These are phyloP conservation scores for Incumbomyces lentus DNA, from an alignment of 2,329 filamentous ascomycete species.

Conservation along the genomic window DNA sequence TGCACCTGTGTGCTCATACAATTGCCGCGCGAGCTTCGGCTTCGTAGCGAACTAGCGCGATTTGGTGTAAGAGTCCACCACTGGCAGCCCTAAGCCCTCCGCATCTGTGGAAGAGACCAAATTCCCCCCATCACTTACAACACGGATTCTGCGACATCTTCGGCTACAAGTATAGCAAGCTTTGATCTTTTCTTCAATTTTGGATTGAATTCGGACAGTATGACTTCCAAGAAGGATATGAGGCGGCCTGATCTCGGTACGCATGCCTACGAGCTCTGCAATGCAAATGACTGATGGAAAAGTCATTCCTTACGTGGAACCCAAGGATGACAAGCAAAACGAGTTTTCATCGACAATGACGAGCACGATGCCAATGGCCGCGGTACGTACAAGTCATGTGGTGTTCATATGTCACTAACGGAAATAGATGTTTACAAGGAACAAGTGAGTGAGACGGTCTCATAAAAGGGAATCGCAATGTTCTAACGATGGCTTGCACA, in stretches of 20 bases:
- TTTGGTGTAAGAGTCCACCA: background rate
- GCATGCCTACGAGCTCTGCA: constrained; percentile 22
- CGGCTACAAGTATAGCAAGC: background rate
- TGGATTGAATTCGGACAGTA: constrained; percentile 25
- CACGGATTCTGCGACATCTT: background rate
- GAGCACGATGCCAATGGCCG: constrained; percentile 87
- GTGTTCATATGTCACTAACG: constrained; percentile 12
- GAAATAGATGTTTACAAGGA: constrained; percentile 70
- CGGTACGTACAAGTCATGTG: constrained; percentile 40
- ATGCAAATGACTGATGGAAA: constrained; percentile 11
- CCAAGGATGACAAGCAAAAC: constrained; percentile 51
- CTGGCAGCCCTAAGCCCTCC: too few relatives aligned
- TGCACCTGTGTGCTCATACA: too few relatives aligned
- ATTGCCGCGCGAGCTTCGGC: too few relatives aligned
- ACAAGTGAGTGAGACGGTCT: constrained; percentile 49
- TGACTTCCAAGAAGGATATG: constrained; percentile 68
- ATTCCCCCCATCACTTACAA: too few relatives aligned
- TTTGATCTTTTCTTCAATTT: background rate
- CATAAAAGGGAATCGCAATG: constrained; percentile 10
- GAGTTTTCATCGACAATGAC: constrained; percentile 61
- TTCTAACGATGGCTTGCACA: constrained; percentile 1
- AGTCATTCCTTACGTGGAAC: constrained; percentile 86
- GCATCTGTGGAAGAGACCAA: too few relatives aligned
- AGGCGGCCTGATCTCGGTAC: constrained; percentile 62
- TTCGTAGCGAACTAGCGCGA: too few relatives aligned